Conservation (phyloP, 2,329 filamentous ascomycete species). For the Sarocladium kiliense region DNA sequence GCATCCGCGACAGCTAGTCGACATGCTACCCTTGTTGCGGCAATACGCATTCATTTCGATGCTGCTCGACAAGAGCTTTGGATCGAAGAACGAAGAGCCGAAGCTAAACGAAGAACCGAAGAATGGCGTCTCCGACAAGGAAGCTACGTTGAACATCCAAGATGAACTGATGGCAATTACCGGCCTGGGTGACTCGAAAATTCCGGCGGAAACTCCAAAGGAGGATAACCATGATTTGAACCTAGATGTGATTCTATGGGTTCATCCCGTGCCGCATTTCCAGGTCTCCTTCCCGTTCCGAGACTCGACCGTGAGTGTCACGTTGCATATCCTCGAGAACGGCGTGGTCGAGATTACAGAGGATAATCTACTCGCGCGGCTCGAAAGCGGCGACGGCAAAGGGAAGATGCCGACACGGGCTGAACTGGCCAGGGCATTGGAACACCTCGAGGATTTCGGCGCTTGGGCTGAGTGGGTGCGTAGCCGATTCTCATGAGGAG, state of each 20-base stretch:
- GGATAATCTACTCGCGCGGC: slow-evolving; percentile 42
- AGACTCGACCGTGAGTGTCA: slow-evolving; percentile 44
- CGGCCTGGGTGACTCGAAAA: background rate
- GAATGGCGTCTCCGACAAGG: slow-evolving; percentile 4
- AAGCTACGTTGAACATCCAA: slow-evolving; percentile 13
- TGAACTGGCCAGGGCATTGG: slow-evolving; percentile 39
- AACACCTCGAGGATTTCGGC: slow-evolving; percentile 47
- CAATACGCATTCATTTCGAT: slow-evolving; percentile 70
- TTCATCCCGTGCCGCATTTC: slow-evolving; percentile 43
- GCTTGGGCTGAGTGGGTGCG: slow-evolving; percentile 51
- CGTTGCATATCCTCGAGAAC: slow-evolving; percentile 54
- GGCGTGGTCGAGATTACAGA: slow-evolving; percentile 53
- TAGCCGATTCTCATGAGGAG: slow-evolving; percentile 25
- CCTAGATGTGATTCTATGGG: slow-evolving; percentile 49
- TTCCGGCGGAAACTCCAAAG: background rate
- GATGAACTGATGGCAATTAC: slow-evolving; percentile 29
- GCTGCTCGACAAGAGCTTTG: slow-evolving; percentile 59
- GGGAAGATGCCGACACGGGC: slow-evolving; percentile 32
- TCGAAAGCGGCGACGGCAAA: slow-evolving; percentile 15
- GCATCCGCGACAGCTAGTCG: slow-evolving; percentile 70
- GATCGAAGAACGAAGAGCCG: slow-evolving; percentile 24
- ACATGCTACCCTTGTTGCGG: slow-evolving; percentile 66
- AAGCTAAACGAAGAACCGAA: slow-evolving; percentile 7
- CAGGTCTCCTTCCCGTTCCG: slow-evolving; percentile 51
- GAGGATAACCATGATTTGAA: slow-evolving; percentile 18